Evolutionary conservation across 257 asterid genomes (phyloP), one percentile per base, ranked within the genome.

Genomic region (Penstemon eatonii): DNA sequence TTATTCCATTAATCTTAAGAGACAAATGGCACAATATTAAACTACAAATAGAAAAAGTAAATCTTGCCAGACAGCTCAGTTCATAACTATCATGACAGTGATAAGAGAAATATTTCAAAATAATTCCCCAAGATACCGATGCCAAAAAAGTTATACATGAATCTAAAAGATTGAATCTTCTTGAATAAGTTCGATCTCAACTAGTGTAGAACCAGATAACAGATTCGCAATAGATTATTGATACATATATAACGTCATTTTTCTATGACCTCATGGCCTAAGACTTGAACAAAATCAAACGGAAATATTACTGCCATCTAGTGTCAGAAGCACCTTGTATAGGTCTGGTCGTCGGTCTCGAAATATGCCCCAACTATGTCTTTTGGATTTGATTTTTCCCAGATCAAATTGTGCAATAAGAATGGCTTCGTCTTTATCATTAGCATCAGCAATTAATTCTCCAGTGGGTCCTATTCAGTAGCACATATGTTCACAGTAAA

Each of bases 271-370:
- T 46, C 52, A 11, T 37, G 41, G 61, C 39, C 33, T 54, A 60
- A 75, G 75, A 56, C 56, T 69, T 41, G 61, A 58, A 62, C 54
- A 60, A 62, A 68, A 73, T 82, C 85, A 89, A 18, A 18, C 19
- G 62, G 89, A 74, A 60, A 80, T 77, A 62, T 79, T 82, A 70
- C 79, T 75, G 63, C 99, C 99, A 89, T 94, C 97, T 56, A 86
- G 71, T 15, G 97, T 77, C 81, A 94, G 66, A 58, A 93, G 90
- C 78, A 89, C 97, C 92, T 89, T 91, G 89, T 94, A 94, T 62
- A 94, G 78, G 72, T 94, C 97, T 0, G 96, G 97, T 57, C 99
- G 95, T 6, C 96, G 87, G 73, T 91, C 99, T 37, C 97, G 97
- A 63, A 86, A 91, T 7, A 91, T 68, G 9, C 99, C 99, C 99